Percentiles rank a stretch among this genome's conserved stretches.
Evolutionary conservation across 106 monocot species (phyloP).

Genomic region (Narthecium ossifragum): DNA sequence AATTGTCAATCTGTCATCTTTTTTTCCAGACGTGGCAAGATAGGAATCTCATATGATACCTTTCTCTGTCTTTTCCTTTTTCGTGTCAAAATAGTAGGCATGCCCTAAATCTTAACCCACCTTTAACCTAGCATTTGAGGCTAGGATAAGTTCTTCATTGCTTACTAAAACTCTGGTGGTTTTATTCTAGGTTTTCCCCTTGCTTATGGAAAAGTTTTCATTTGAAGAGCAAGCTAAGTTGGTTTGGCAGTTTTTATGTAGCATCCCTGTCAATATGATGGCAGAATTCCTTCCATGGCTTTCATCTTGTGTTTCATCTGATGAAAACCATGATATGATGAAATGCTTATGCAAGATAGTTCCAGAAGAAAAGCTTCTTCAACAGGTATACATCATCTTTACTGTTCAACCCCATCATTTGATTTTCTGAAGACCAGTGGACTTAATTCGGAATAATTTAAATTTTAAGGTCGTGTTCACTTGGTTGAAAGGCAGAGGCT

Average conservation of each 20-base stretch:
- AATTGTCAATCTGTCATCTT: no score
- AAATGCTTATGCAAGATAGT: conserved; percentile 79
- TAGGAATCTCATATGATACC: no score
- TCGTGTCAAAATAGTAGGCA: no score
- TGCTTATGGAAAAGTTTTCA: conserved; percentile 92
- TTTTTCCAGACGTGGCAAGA: no score
- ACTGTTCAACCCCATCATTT: background rate
- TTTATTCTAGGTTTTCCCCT: conserved; percentile 71
- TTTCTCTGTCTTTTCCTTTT: no score
- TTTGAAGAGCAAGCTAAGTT: conserved; percentile 89
- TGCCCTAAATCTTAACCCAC: no score
- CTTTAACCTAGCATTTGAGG: no score
- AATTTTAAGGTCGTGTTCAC: conserved; percentile 74
- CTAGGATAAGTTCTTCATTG: no score
- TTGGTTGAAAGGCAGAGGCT: conserved; percentile 73
- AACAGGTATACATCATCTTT: conserved; percentile 43
- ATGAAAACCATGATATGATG: conserved; percentile 76
- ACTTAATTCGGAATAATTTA: background rate
- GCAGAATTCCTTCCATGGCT: conserved; percentile 89
- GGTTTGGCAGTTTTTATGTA: conserved; percentile 96
- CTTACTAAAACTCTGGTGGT: background rate
- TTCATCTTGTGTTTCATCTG: conserved; percentile 70
- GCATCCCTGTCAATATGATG: conserved; percentile 97
- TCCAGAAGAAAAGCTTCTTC: conserved; percentile 89
- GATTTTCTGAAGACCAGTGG: background rate